Conservation (phyloP, 2,329 filamentous ascomycete species). For the Aspergillus sergii region DNA sequence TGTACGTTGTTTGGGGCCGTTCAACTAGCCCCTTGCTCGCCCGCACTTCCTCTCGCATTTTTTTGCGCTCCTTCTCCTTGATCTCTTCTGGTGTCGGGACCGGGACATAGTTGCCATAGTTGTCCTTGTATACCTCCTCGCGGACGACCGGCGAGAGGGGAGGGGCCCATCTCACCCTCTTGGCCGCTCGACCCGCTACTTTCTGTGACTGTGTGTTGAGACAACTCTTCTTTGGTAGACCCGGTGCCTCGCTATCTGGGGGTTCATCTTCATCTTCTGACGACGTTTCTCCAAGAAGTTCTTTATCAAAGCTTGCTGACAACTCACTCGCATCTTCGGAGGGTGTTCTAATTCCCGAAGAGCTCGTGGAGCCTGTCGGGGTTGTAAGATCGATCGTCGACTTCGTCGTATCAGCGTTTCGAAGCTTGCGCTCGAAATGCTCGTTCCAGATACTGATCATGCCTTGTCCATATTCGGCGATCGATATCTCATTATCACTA, state of each 20-base stretch:
- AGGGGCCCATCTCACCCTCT: conserved; percentile 6
- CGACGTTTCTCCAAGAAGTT: background rate
- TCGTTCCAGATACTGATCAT: conserved; percentile 15
- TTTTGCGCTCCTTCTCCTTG: background rate
- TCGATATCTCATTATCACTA: background rate
- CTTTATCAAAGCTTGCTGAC: background rate
- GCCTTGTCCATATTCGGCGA: conserved; percentile 10
- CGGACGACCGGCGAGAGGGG: conserved; percentile 5
- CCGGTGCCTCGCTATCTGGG: background rate
- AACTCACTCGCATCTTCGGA: background rate
- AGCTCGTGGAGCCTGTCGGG: background rate
- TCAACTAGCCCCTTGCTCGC: background rate
- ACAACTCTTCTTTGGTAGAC: background rate
- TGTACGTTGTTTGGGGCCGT: background rate
- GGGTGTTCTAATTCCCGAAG: background rate
- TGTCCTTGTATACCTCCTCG: conserved; percentile 9
- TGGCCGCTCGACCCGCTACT: background rate
- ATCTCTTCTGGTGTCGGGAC: background rate
- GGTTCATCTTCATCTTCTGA: background rate
- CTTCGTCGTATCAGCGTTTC: background rate
- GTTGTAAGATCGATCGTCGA: background rate
- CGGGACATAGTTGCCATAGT: conserved; percentile 11
- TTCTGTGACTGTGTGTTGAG: background rate
- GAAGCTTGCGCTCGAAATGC: conserved; percentile 2
- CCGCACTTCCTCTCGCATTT: background rate